Evolutionary conservation across 208 protist species (phyloP), one percentile per base, ranked within the genome.

Genomic region (Crithidia bombi): DNA sequence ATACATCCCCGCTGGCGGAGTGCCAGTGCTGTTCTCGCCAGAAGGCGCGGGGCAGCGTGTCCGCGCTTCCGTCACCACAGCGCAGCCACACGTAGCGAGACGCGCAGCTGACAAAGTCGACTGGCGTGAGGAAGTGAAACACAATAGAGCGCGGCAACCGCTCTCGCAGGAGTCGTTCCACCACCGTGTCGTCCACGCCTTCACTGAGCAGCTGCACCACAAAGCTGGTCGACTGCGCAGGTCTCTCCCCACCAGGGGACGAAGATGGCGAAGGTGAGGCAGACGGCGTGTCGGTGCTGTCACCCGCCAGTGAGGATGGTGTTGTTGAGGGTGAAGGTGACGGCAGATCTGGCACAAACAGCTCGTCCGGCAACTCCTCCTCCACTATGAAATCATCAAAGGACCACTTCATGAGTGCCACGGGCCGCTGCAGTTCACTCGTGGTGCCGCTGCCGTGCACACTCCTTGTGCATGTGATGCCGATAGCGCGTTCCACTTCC

Each of bases 311-410:
- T n/a, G n/a, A n/a, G n/a, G n/a, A n/a, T 49, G 21, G 21, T 21
- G 44, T 2, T 19, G 12, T 30, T 38, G 30, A 38, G 6, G 50
- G 30, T 36, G 50, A 30, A 14, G 11, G 14, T 51, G 36, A 28
- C 43, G 38, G 23, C 1, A 5, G 14, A 19, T 62, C 25, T 25
- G 50, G 25, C 2, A 59, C 12, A 33, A 83, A 52, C 11, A 63
- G 52, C 32, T 62, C 56, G 6, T 52, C 65, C 3, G 85, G 76
- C 21, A 92, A 70, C 50, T 80, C 54, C 56, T 95, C 87, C 63
- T 92, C 77, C 25, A 95, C 82, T 44, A 90, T 66, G 55, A 82
- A 89, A 62, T 95, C 90, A 52, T 95, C 90, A 67, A 93, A 95
- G 15, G 90, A 78, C 87, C 90, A 95, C 74, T 95, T 95, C 62